phyloP scores from a whole-genome alignment of 2,329 filamentous ascomycete genomes.

The Verticillium klebahnii region DNA sequence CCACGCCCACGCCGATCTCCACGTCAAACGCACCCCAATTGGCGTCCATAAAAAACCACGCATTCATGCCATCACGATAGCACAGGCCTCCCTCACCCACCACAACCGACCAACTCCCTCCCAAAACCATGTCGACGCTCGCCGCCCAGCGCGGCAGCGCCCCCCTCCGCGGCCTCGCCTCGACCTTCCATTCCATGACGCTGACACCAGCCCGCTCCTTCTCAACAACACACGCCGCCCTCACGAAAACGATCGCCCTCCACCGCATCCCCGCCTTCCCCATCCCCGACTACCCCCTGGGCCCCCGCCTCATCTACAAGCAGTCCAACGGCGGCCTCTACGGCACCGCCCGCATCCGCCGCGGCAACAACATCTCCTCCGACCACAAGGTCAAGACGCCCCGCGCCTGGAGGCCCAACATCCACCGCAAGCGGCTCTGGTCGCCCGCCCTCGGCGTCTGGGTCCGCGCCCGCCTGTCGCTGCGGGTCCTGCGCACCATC shows the following conservation, averaged over 20 bases:
- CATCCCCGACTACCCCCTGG: slow-evolving; percentile 70
- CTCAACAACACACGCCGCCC: slow-evolving; percentile 28
- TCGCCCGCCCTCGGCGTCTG: slow-evolving; percentile 56
- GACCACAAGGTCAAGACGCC: slow-evolving; percentile 66
- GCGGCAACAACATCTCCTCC: slow-evolving; percentile 71
- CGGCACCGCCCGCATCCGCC: slow-evolving; percentile 65
- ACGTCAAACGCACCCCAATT: not conserved
- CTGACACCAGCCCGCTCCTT: slow-evolving; percentile 18
- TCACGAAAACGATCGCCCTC: slow-evolving; percentile 35
- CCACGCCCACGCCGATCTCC: not conserved
- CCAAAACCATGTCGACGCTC: not conserved
- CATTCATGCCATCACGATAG: not conserved
- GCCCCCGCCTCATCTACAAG: slow-evolving; percentile 67
- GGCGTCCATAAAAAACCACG: not conserved
- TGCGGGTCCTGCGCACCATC: slow-evolving; percentile 68
- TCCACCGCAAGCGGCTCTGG: slow-evolving; percentile 64
- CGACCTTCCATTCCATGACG: slow-evolving; percentile 3
- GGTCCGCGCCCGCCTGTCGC: slow-evolving; percentile 65
- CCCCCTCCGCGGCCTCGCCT: slow-evolving; percentile 3
- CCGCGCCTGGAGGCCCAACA: slow-evolving; percentile 71
- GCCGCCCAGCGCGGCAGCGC: slow-evolving; percentile 3
- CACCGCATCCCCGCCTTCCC: slow-evolving; percentile 40
- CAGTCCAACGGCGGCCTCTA: slow-evolving; percentile 75
- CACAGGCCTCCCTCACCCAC: not conserved
- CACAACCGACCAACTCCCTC: not conserved